Evolutionary conservation across 2,329 filamentous ascomycete species (phyloP), one percentile per base, ranked within the genome.

Genomic region (Neophaeococcomyces aloes): DNA sequence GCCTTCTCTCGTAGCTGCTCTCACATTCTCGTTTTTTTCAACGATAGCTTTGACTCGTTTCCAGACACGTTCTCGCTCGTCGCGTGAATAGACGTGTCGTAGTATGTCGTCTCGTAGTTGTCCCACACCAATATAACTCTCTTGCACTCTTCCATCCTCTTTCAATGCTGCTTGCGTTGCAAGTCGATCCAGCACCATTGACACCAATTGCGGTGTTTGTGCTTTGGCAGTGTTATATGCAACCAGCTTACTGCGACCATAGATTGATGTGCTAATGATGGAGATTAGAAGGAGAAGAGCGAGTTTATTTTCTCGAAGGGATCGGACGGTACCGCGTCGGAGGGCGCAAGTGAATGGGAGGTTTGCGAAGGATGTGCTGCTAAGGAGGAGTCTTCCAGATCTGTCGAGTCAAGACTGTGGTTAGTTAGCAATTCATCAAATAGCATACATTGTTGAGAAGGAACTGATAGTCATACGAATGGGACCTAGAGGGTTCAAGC

Each of bases 31-130:
- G 61, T 98, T 98, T 62, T 81, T 80, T 64, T 98, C 91, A 1
- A 98, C 88, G 41, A 96, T 82, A 40, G 72, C 76, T 53, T 79
- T 76, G 15, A 98, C 91, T 38, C 78, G 78, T 51, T 79, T 74
- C 91, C 93, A 98, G 39, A 98, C 70, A 44, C 78, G 76, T 58
- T 91, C 83, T 29, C 91, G 75, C 55, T 87, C 77, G 7, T 73
- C 71, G 15, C 88, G 72, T 3, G 76, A 81, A 61, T 95, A 86
- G 48, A 94, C 80, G 21, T 82, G 77, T 15, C 89, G 74, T 30
- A 98, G 70, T 2, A 98, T 81, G 58, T 96, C 89, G 58, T 98
- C 91, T 47, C 91, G 75, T 42, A 98, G 68, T 59, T 96, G 91
- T 1, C 85, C 85, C 54, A 95, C 76, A 57, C 86, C 85, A 49